These are phyloP conservation scores for Astrothelium subdiscretum DNA, from an alignment of 495 filamentous ascomycete genomes.

Conservation along the genomic window DNA sequence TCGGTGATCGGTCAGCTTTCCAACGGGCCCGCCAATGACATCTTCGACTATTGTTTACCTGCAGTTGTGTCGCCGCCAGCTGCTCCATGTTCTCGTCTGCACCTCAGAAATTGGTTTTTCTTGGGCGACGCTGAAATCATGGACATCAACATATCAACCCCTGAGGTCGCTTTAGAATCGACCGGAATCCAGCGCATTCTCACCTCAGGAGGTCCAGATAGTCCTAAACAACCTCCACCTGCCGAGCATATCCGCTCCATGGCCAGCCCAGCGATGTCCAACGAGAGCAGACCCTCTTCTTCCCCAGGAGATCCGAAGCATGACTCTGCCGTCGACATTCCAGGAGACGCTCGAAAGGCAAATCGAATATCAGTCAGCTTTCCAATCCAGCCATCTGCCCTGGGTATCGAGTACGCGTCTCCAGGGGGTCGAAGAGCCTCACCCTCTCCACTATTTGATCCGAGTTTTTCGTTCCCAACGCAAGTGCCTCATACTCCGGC, in stretches of 20 bases:
- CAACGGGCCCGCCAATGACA: neutral
- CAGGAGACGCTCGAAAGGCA: conserved; percentile 10
- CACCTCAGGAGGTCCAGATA: conserved; percentile 1
- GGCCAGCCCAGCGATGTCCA: conserved; percentile 3
- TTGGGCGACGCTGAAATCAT: neutral
- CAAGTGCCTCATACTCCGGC: conserved; percentile 31
- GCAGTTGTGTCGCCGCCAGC: neutral
- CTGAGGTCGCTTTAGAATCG: neutral
- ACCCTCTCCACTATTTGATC: conserved; percentile 8
- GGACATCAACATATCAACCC: neutral
- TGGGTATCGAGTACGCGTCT: conserved; percentile 15
- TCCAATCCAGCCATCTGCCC: conserved; percentile 41
- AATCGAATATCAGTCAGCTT: conserved; percentile 76
- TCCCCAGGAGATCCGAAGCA: neutral
- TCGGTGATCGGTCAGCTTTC: neutral
- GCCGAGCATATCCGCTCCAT: conserved; percentile 9
- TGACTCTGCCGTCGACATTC: neutral
- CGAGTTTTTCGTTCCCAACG: conserved; percentile 5
- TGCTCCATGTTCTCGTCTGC: neutral
- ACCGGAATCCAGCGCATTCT: neutral
- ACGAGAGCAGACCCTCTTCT: neutral
- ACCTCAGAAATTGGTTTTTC: neutral
- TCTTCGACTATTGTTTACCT: neutral
- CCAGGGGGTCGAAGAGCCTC: conserved; percentile 9
- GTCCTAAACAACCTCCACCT: conserved; percentile 5